A percentile compares a stretch with the other conserved stretches of the same genome.
These are phyloP conservation scores for Eucalyptus virginea DNA, from an alignment of 345 rosid species.

Conservation along the genomic window DNA sequence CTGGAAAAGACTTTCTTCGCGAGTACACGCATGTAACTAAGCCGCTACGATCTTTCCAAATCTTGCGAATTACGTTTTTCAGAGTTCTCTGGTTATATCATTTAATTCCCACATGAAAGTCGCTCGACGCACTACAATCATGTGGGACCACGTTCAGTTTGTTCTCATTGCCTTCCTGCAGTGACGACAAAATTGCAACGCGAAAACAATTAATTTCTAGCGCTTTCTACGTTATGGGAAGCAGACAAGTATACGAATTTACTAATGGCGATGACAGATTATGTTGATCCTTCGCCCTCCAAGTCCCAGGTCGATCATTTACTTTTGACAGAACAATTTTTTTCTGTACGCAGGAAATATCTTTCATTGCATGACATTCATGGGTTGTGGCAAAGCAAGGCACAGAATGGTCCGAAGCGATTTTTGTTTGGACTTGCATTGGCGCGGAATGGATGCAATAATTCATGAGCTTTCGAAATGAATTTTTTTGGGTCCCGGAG, in stretches of 20 bases:
- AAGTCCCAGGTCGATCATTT: neutral
- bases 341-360: neutral
- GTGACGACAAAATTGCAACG: neutral
- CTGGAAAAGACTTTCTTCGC: neutral
- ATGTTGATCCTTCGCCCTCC: neutral
- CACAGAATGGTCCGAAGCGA: neutral
- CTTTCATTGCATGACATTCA: neutral
- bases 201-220: neutral
- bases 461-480: neutral
- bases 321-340: neutral
- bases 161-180: neutral
- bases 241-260: neutral
- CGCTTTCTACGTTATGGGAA: neutral
- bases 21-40: neutral
- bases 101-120: neutral
- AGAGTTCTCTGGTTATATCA: neutral
- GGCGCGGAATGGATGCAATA: neutral
- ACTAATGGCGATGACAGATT: neutral
- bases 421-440: neutral
- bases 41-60: neutral
- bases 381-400: neutral
- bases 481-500: neutral
- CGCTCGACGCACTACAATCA: neutral
- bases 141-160: neutral
- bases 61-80: neutral